Evolutionary conservation across 106 monocot genomes (phyloP), one percentile per base, ranked within the genome.

Genomic region (Allium sativum): DNA sequence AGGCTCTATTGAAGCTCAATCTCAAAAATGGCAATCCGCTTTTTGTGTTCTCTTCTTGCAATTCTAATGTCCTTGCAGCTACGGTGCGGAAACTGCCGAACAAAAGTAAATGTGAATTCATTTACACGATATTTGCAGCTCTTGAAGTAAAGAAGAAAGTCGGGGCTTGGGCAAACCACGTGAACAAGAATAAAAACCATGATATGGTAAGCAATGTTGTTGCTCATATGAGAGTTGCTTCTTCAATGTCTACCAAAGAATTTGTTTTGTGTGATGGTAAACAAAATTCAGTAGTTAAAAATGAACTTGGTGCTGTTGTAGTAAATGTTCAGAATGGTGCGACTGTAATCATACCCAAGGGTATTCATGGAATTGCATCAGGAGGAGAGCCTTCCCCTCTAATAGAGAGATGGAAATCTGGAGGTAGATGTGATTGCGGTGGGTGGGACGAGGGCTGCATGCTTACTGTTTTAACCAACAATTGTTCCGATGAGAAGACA

Each of bases 361-460:
- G 80, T 9, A 70, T 81, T 44, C 95, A 95, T 70, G 87, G 90
- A 10, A 69, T 61, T 42, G 79, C 95, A 18, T 57, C 56, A 9
- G 44, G 17, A 41, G 86, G 79, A 53, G 56, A 71, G 52, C 90
- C 87, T 0, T 77, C 84, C 40, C 74, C 87, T 42, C 67, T 95
- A 59, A 79, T 95, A 18, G 68, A 95, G 50, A 72, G 90, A 68
- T 95, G 95, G 95, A 87, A 71, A 65, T 82, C 77, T 50, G 86
- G 89, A 52, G 94, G 95, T 52, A 62, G 52, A 13, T 95, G 95
- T 53, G 95, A 95, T 56, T 95, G 95, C 73, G 90, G 90, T 52
- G 95, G 95, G 12, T 95, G 95, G 95, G 95, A 95, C 67, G 82
- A 84, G 69, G 90, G 95, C 22, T 95, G 95, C 72, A 64, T 53